These are phyloP conservation scores for Lachnellula subtilissima DNA, from an alignment of 2,329 filamentous ascomycete genomes.

Conservation along the genomic window DNA sequence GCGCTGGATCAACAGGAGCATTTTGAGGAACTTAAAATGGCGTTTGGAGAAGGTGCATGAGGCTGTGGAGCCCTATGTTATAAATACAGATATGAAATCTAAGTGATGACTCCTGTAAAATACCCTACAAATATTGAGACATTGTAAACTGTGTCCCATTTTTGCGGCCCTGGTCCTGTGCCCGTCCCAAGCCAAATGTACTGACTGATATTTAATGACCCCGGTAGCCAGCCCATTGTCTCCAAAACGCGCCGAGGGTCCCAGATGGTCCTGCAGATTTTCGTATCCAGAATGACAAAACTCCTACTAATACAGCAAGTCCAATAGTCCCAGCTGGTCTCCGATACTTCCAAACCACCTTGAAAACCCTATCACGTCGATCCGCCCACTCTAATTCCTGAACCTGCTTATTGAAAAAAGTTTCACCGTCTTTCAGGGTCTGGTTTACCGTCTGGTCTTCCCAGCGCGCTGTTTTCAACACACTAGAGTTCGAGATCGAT, in stretches of 20 bases:
- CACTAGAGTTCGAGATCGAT: constrained; percentile 68
- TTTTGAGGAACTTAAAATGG: constrained; percentile 63
- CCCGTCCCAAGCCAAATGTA: background rate
- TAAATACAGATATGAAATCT: background rate
- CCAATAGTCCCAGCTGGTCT: constrained; percentile 57
- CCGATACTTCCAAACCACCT: constrained; percentile 59
- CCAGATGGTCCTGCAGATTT: constrained; percentile 34
- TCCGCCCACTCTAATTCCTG: constrained; percentile 67
- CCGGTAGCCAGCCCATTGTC: constrained; percentile 16
- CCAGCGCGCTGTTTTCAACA: constrained; percentile 74
- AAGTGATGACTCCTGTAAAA: background rate
- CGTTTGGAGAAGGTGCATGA: constrained; percentile 44
- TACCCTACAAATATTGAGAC: background rate
- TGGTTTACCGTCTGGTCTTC: constrained; percentile 46
- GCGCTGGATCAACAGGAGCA: constrained; percentile 69
- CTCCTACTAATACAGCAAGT: constrained; percentile 61
- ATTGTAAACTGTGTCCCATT: no score
- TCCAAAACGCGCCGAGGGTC: constrained; percentile 26
- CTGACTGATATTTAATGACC: constrained; percentile 7
- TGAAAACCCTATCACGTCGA: constrained; percentile 44
- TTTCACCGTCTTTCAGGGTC: constrained; percentile 60
- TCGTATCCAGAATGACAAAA: constrained; percentile 64
- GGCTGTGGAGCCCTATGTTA: background rate
- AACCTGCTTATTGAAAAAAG: constrained; percentile 66
- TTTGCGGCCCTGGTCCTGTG: background rate